Evolutionary conservation across 495 filamentous ascomycete genomes (phyloP).

Genomic region (Saxophila tyrrhenica): DNA sequence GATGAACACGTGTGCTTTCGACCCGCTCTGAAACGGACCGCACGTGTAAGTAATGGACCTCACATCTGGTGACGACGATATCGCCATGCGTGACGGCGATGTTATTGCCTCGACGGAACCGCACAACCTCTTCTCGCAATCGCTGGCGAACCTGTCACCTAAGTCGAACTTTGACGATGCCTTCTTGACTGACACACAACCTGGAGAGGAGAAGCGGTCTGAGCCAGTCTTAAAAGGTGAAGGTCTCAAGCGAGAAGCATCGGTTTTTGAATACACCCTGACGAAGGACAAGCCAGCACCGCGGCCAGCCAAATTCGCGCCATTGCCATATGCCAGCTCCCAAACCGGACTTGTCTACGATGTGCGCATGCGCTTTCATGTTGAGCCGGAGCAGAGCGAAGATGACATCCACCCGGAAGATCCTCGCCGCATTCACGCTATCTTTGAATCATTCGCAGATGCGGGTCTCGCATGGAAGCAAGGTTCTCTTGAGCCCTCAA

Average conservation of each 20-base stretch:
- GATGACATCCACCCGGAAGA: slow-evolving; percentile 86
- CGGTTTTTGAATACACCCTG: neutral
- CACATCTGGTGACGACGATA: neutral
- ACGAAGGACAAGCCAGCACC: neutral
- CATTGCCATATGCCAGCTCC: slow-evolving; percentile 28
- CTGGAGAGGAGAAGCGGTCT: neutral
- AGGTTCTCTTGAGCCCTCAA: slow-evolving; percentile 26
- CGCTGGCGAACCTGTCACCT: neutral
- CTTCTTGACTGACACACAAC: neutral
- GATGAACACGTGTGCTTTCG: neutral
- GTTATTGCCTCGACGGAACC: neutral
- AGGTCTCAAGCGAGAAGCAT: neutral
- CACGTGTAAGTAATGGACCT: neutral
- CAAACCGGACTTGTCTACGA: slow-evolving; percentile 73
- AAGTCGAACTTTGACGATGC: neutral
- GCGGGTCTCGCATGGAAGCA: slow-evolving; percentile 48
- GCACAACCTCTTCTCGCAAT: neutral
- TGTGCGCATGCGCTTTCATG: slow-evolving; percentile 82
- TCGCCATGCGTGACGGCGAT: slow-evolving; percentile 1
- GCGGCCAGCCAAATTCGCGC: slow-evolving; percentile 11
- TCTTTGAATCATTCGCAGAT: slow-evolving; percentile 71
- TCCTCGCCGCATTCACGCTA: slow-evolving; percentile 76
- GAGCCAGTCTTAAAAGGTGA: neutral
- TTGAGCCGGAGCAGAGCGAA: slow-evolving; percentile 47
- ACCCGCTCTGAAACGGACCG: neutral